Base-by-base conservation (phyloP, 257 asterid species). In the Parsonsia alboflavescens region DNA sequence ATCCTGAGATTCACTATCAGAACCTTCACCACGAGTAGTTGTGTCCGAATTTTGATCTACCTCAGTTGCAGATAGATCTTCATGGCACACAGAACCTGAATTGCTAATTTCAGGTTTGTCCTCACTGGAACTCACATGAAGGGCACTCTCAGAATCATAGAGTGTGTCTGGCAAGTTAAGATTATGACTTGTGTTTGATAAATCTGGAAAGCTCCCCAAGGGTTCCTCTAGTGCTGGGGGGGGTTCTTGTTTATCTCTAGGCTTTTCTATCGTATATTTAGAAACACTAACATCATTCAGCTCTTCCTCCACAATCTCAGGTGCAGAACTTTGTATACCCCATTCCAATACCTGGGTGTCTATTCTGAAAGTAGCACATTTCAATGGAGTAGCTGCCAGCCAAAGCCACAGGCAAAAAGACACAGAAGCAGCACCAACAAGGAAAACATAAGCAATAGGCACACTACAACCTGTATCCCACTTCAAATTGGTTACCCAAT, bases 361-460 rank as follows among this genome's bases (percentile, higher is more conserved):
- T 61, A 79, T 75, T 79, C 89, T 76, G 71, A 88, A 83, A 70
- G 84, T 82, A 65, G 91, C 91, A 71, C 98, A 92, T 84, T 89
- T 95, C 80, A 95, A 80, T 2, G 98, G 99, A 82, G 97, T 90
- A 69, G 82, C 86, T 49, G 88, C 92, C 81, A 95, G 84, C 98
- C 96, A 90, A 84, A 95, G 91, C 94, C 87, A 86, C 83, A 88
- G 76, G 77, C 79, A 80, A 62, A 89, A 87, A 85, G 90, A 95
- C 72, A 81, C 80, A 70, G 83, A 84, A 59, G 94, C 87, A 49
- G 82, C 82, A 44, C 83, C 46, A 76, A 90, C 88, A 72, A 95
- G 97, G 80, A 87, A 78, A 77, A 86, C 79, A 84, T 89, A 90
- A 42, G 89, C 84, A 72, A 84, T 45, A 57, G 99, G 90, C 74